Base-by-base conservation (phyloP, 202 grass and related monocot genomes). In the Thinopyrum obtusiflorum region DNA sequence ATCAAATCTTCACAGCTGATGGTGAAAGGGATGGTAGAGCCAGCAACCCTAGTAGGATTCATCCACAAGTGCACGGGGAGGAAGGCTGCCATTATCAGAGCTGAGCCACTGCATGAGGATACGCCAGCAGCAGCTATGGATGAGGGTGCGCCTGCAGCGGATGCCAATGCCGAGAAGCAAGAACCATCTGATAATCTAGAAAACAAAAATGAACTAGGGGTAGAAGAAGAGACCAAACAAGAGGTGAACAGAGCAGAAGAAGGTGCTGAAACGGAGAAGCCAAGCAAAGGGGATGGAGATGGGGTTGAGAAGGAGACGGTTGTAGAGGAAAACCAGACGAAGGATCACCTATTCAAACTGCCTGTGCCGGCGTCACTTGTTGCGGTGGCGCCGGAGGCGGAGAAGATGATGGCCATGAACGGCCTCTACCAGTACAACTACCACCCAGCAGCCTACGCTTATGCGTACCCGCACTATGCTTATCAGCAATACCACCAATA, bases 41-140 rank as follows among this genome's bases (percentile, higher is more conserved):
- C 93, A 2, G 61, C 82, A 0, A 80, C 73, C 13, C 88, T 95
- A 4, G 91, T 84, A 9, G 71, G 86, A 29, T 86, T 89, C 66
- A 84, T 95, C 78, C 84, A 84, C 84, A 93, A 86, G 73, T 70
- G 78, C 74, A 93, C 93, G 1, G 93, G 93, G 40, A 86, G 81
- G 81, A 89, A 29, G 18, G 84, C 89, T 17, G 80, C 84, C 35
- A 88, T 95, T 15, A n/a, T 91, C 64, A 89, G 90, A 64, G 91
- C 88, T 12, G 93, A 88, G 25, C 91, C 84, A 11, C 40, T 91
- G 59, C 20, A 59, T 21, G 55, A 59, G 55, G n/a, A 33, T 9
- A 25, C 35, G 0, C 33, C 32, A 20, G 40, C 24, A 0, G 18
- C 18, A 0, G 25, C 76, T 24, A 60, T 20, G 66, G 49, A 5